These are phyloP conservation scores for Aspergillus bertholletiae DNA, from an alignment of 495 filamentous ascomycete genomes.

Conservation along the genomic window DNA sequence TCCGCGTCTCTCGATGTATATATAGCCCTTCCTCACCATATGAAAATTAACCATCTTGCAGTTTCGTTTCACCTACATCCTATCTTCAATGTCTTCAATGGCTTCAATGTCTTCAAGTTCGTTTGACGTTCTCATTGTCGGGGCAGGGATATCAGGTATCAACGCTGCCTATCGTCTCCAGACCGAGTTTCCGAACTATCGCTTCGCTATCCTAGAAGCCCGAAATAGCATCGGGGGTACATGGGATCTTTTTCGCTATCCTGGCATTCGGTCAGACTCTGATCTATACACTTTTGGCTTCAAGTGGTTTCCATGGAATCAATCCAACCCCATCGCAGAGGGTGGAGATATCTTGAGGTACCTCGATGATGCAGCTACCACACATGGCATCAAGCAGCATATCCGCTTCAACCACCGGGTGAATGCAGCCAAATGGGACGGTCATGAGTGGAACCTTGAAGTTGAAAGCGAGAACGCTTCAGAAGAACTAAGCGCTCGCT, in stretches of 20 bases:
- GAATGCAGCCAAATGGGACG: not conserved
- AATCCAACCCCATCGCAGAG: slow-evolving; percentile 47
- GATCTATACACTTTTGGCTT: slow-evolving; percentile 58
- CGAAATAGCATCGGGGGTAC: slow-evolving; percentile 56
- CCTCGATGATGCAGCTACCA: slow-evolving; percentile 46
- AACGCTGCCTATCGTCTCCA: slow-evolving; percentile 59
- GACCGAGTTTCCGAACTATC: slow-evolving; percentile 42
- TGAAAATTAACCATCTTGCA: too few species aligned
- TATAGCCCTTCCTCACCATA: too few species aligned
- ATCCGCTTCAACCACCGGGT: slow-evolving; percentile 23
- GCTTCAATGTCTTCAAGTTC: too few species aligned
- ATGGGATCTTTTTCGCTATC: slow-evolving; percentile 61
- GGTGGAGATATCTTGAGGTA: slow-evolving; percentile 52
- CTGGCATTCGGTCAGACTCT: slow-evolving; percentile 56
- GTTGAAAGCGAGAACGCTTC: too few species aligned
- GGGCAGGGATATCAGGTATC: slow-evolving; percentile 5
- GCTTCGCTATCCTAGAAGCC: slow-evolving; percentile 54
- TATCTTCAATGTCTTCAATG: too few species aligned
- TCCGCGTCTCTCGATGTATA: too few species aligned
- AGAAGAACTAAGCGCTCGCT: not conserved
- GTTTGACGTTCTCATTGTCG: too few species aligned
- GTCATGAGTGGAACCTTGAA: not conserved
- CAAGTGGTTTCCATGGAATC: slow-evolving; percentile 57
- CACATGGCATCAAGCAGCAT: slow-evolving; percentile 51
- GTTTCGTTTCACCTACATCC: too few species aligned